These are phyloP conservation scores for Crithidia bombi DNA, from an alignment of 208 protist genomes.

Conservation along the genomic window DNA sequence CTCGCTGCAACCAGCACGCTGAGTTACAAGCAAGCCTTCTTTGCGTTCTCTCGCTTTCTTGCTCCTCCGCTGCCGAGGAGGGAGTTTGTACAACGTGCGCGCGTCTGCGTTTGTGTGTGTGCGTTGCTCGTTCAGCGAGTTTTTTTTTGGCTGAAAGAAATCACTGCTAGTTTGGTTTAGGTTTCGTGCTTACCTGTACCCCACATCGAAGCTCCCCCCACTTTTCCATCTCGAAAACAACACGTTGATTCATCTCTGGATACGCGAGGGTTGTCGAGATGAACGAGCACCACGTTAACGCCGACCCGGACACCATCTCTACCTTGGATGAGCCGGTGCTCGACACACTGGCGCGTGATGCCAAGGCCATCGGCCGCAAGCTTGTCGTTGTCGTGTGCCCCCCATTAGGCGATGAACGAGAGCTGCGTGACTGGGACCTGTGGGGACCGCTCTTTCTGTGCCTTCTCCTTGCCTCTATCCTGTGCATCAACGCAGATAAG, in stretches of 20 bases:
- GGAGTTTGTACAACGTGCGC: no score
- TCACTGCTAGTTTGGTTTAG: no score
- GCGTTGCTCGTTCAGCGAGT: neutral
- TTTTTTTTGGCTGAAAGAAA: neutral
- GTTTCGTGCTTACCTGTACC: no score
- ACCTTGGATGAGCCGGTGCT: constrained; percentile 73
- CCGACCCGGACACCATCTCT: constrained; percentile 52
- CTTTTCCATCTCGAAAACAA: no score
- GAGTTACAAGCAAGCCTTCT: no score
- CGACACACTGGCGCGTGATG: constrained; percentile 69
- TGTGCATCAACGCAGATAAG: constrained; percentile 41
- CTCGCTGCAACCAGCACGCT: no score
- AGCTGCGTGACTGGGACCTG: constrained; percentile 90
- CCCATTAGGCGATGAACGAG: constrained; percentile 38
- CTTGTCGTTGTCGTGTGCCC: constrained; percentile 71
- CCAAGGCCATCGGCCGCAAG: constrained; percentile 72
- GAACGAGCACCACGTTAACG: constrained; percentile 39
- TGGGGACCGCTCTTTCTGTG: constrained; percentile 94
- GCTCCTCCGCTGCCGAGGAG: no score
- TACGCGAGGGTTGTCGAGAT: no score
- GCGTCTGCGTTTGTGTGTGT: constrained; percentile 6
- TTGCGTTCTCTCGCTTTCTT: no score
- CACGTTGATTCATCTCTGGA: no score
- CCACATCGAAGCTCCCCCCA: no score
- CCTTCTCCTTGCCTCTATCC: constrained; percentile 79